Evolutionary conservation across 164 flowering plant species (phyloP), one percentile per base, ranked within the genome.

Genomic region (Umbilicus rupestris): DNA sequence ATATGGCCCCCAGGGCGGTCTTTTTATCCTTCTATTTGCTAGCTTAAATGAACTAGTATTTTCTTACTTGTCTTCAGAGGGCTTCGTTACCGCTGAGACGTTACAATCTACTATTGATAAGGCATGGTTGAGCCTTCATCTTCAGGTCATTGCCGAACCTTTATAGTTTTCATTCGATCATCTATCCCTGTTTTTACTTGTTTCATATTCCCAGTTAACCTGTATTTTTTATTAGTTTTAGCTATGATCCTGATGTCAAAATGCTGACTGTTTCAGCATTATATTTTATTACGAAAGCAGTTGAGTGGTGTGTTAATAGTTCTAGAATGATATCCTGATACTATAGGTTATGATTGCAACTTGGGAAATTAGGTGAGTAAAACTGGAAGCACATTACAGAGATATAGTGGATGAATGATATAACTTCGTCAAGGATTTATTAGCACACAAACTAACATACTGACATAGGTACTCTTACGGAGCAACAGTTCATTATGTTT

Each of bases 91-190:
- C 75, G 80, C 87, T 77, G 97, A 87, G 70, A 58, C 65, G 68
- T 79, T 91, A 45, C 79, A 81, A 17, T 82, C 87, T 50, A 81
- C 71, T 69, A 76, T 89, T 63, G 84, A 87, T 69, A 85, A 82
- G 78, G 82, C 86, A 70, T 85, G 87, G 83, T 63, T 77, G 65
- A 80, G 85, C 72, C 87, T 91, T 73, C 96, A 87, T 73, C 68
- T 84, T 57, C 90, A 86, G 92, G 97, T 87, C 62, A 68, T 58
- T 20, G 24, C 29, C 0, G 12, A 52, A 9, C 14, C 58, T 52
- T 52, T n/a, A n/a, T 49, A 6, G 26, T 49, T 17, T 19, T 49
- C 58, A 11, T 55, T 1, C 29, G 3, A 29, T 59, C 17, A 10
- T 26, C 30, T 59, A 15, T 28, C 14, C 26, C 30, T 26, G 8